These are phyloP conservation scores for Psilocybe cyanescens DNA, from an alignment of 768 basidiomycete species.

Conservation along the genomic window DNA sequence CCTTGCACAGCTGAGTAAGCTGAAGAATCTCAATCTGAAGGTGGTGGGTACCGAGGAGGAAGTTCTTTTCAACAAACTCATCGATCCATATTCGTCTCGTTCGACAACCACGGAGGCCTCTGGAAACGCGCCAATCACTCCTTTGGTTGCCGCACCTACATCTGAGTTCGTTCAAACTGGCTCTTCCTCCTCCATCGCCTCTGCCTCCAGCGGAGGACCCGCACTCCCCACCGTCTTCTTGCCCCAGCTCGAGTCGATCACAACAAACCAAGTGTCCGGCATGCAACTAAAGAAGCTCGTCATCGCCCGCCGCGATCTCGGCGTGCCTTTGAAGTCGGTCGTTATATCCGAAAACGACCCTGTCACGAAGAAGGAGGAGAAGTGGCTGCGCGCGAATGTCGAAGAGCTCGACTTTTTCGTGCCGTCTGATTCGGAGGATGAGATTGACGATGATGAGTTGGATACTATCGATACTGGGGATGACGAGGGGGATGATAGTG, in stretches of 20 bases:
- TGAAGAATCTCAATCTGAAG: slow-evolving; percentile 46
- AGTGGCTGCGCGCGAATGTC: slow-evolving; percentile 56
- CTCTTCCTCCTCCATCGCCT: slow-evolving; percentile 3
- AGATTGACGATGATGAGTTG: slow-evolving; percentile 28
- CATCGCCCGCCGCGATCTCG: slow-evolving; percentile 39
- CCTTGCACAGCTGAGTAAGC: slow-evolving; percentile 49
- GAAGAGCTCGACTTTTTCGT: slow-evolving; percentile 61
- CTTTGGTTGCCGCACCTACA: slow-evolving; percentile 4
- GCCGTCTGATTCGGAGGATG: slow-evolving; percentile 53
- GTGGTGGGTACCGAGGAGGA: slow-evolving; percentile 30
- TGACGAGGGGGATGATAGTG: slow-evolving; percentile 20
- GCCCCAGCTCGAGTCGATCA: slow-evolving; percentile 55
- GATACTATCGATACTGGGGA: slow-evolving; percentile 11
- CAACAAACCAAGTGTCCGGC: slow-evolving; percentile 48
- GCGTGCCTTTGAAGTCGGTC: slow-evolving; percentile 49
- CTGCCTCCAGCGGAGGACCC: neutral
- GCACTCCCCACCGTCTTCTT: slow-evolving; percentile 37
- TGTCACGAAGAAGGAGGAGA: slow-evolving; percentile 42
- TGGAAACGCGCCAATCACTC: slow-evolving; percentile 12
- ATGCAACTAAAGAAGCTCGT: slow-evolving; percentile 48
- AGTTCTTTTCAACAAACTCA: slow-evolving; percentile 33
- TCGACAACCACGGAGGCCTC: slow-evolving; percentile 13
- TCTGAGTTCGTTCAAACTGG: neutral
- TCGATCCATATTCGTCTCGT: slow-evolving; percentile 15
- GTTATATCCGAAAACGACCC: slow-evolving; percentile 50